These are phyloP conservation scores for Aureococcus anophagefferens DNA, from an alignment of 108 stramenopile species.

Conservation along the genomic window DNA sequence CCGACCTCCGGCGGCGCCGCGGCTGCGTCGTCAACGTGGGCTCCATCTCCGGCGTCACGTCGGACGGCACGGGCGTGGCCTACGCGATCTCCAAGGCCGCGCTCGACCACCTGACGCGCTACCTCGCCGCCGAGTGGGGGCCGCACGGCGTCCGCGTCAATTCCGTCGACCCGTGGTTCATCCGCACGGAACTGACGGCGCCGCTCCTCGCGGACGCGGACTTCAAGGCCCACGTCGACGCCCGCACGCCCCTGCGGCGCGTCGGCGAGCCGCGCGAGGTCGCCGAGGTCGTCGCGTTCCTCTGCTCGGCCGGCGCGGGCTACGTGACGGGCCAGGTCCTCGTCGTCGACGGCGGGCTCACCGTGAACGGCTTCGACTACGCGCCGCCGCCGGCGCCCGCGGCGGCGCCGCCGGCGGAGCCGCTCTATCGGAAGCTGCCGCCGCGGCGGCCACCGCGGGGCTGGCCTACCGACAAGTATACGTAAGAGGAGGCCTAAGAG, in stretches of 20 bases:
- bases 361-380: constrained; percentile 35
- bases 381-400: too few relatives aligned
- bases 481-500: too few relatives aligned
- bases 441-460: too few relatives aligned
- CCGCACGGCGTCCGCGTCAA: constrained; percentile 44
- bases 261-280: constrained; percentile 25
- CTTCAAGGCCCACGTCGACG: neutral
- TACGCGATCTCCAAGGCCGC: constrained; percentile 51
- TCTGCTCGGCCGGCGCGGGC: constrained; percentile 29
- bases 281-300: constrained; percentile 32
- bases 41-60: constrained; percentile 43
- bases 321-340: constrained; percentile 52
- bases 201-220: constrained; percentile 19
- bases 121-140: constrained; percentile 49
- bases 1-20: constrained; percentile 9
- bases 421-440: too few relatives aligned
- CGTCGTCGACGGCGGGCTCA: constrained; percentile 44
- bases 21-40: constrained; percentile 44
- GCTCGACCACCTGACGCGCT: constrained; percentile 42
- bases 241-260: constrained; percentile 21
- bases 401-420: too few relatives aligned
- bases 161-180: constrained; percentile 34
- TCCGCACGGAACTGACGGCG: constrained; percentile 28
- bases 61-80: constrained; percentile 31
- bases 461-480: too few relatives aligned